Conservation (phyloP, 1,284 basidiomycete genomes). For the Agroathelia rolfsii region DNA sequence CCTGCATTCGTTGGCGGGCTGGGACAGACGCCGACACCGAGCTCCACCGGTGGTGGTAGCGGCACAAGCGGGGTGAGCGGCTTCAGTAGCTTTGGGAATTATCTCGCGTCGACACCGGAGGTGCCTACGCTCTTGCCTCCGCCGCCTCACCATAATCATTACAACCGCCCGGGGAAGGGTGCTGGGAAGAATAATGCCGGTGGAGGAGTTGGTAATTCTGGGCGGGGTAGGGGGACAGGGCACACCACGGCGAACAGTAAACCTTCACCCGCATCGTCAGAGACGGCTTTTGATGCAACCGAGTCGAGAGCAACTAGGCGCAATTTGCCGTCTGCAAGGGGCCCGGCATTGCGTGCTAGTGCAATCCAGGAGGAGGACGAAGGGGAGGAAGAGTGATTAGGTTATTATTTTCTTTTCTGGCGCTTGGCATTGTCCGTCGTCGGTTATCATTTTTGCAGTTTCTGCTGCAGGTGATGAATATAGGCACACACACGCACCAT, state of each 20-base stretch:
- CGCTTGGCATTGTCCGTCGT: too few relatives aligned
- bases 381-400: constrained; percentile 57
- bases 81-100: constrained; percentile 2
- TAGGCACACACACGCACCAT: too few relatives aligned
- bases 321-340: constrained; percentile 54
- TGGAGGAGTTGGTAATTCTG: too few relatives aligned
- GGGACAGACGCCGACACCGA: constrained; percentile 52
- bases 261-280: constrained; percentile 49
- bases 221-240: too few relatives aligned
- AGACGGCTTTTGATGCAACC: constrained; percentile 34
- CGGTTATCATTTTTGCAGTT: too few relatives aligned
- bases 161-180: too few relatives aligned
- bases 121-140: too few relatives aligned
- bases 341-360: constrained; percentile 48
- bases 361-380: constrained; percentile 72
- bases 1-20: constrained; percentile 69
- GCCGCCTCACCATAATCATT: too few relatives aligned
- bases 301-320: constrained; percentile 46
- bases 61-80: constrained; percentile 2
- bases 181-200: too few relatives aligned
- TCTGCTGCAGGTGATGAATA: too few relatives aligned
- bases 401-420: constrained; percentile 2
- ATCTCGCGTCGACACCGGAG: constrained; percentile 7
- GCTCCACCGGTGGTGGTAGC: too few relatives aligned
- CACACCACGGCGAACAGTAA: too few relatives aligned